Evolutionary conservation across 805 yeast species (phyloP), one percentile per base, ranked within the genome.

Genomic region (Ogataea pignaliae): DNA sequence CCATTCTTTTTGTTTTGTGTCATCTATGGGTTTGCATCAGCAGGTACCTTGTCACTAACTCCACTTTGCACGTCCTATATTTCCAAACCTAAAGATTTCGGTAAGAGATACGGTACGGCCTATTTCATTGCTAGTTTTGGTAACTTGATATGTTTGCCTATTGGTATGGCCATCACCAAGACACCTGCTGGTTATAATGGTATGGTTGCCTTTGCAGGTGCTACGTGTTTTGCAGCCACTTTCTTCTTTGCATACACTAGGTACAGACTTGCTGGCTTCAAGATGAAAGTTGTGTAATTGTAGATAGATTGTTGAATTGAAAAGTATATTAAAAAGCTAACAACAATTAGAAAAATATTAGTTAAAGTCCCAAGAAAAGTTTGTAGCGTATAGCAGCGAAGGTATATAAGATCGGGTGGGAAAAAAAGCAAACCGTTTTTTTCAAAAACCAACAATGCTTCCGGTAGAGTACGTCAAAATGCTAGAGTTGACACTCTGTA

Each of bases 61-160:
- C 88, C 91, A 0, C 81, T 79, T 3, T 83, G 90, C 48, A 72
- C 83, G n/a, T 76, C 85, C 0, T 75, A 76, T 37, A 78, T 85
- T 28, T 76, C 83, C n/a, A 73, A 72, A 13, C 80, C 83, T 0
- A 69, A 72, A 46, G 78, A 81, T 44, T 83, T 84, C 54, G 91
- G 91, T 13, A 79, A 77, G 51, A 63, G 84, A 28, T 85, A 81
- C 54, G 90, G 91, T 0, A 75, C 88, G 4, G 75, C 81, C 46
- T 83, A 82, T 58, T 79, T 73, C 44, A 66, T 68, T 41, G 68
- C 72, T 33, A 51, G 61, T 29, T 65, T 79, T 43, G 66, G 73
- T 13, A 66, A 71, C 29, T 61, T 79, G 28, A 68, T 74, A 13
- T 65, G 72, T 18, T 66, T 78, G 17, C 81, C 83, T 2, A 63